Evolutionary conservation across 441 rosid genomes (phyloP), one percentile per base, ranked within the genome.

Genomic region (Oxalis stricta): DNA sequence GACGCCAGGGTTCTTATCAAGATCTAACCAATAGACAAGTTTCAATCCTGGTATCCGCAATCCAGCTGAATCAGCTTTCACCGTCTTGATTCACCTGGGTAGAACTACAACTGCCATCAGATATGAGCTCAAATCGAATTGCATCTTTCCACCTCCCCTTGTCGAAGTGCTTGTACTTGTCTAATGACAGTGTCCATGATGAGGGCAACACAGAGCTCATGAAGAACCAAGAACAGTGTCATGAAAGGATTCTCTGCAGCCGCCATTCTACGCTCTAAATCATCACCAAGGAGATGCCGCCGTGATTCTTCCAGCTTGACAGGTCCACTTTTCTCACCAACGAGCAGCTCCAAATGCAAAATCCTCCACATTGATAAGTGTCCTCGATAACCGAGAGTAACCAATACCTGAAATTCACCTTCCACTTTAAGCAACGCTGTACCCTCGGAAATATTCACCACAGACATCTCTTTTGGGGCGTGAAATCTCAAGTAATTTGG

Each of bases 371-470:
- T 62, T 11, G 94, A 68, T 33, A 82, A 57, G 59, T 84, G 92
- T 18, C 99, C 99, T 34, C 97, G 80, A 52, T 92, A 92, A 64
- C 97, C 99, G 66, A 92, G 99, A 63, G 97, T 92, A 55, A 82
- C 83, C 52, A 92, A 65, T 36, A 79, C 99, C 72, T 92, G 78
- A 64, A 92, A 92, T 61, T 92, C 97, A 52, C 99, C 95, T 44
- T 84, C 58, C 18, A 87, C 94, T 10, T 57, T 68, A 49, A 92
- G 72, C 59, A 68, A 28, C n/a, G 86, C 92, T 1, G 97, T 84
- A 37, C 99, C 99, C 75, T 67, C 69, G 11, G 84, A 71, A 61
- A 92, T 75, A 66, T 77, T 82, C 45, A 92, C 95, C 61, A 75
- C 84, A 15, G 94, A 68, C 22, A 84, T 60, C 63, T 92, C 97